Evolutionary conservation across 1,284 basidiomycete genomes (phyloP).

Genomic region (Irpex lacteus): DNA sequence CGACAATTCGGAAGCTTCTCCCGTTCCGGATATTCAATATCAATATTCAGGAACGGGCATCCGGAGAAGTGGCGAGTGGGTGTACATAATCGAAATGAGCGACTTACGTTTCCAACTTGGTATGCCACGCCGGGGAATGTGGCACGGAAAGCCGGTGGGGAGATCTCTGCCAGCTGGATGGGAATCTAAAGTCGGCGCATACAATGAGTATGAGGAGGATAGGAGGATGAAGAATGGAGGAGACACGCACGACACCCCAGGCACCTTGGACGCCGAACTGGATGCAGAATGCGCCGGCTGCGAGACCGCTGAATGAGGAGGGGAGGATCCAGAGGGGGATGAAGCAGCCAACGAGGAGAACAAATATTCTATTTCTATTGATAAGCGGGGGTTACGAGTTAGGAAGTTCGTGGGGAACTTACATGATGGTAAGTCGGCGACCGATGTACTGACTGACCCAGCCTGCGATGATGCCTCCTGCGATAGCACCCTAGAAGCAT

Average conservation of each 20-base stretch:
- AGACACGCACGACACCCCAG: constrained; percentile 65
- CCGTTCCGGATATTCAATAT: neutral
- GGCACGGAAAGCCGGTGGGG: constrained; percentile 90
- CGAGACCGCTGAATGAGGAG: constrained; percentile 55
- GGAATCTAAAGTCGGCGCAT: constrained; percentile 51
- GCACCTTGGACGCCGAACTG: constrained; percentile 86
- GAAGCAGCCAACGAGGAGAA: constrained; percentile 60
- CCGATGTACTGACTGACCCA: constrained; percentile 83
- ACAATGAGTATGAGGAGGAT: neutral
- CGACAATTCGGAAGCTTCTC: neutral
- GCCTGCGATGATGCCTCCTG: constrained; percentile 79
- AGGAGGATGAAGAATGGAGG: neutral
- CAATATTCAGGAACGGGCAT: neutral
- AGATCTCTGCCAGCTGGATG: constrained; percentile 87
- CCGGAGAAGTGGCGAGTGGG: neutral
- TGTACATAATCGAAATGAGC: neutral
- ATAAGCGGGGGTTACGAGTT: constrained; percentile 5
- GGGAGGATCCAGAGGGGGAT: constrained; percentile 89
- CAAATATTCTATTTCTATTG: constrained; percentile 42
- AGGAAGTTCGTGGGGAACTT: constrained; percentile 25
- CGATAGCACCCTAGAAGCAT: constrained; percentile 65
- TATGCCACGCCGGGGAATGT: constrained; percentile 93
- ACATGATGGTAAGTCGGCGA: constrained; percentile 83
- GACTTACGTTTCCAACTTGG: constrained; percentile 71
- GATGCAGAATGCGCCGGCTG: constrained; percentile 82